phyloP scores from a whole-genome alignment of 139 green algal species.

The Pleodorina starrii region DNA sequence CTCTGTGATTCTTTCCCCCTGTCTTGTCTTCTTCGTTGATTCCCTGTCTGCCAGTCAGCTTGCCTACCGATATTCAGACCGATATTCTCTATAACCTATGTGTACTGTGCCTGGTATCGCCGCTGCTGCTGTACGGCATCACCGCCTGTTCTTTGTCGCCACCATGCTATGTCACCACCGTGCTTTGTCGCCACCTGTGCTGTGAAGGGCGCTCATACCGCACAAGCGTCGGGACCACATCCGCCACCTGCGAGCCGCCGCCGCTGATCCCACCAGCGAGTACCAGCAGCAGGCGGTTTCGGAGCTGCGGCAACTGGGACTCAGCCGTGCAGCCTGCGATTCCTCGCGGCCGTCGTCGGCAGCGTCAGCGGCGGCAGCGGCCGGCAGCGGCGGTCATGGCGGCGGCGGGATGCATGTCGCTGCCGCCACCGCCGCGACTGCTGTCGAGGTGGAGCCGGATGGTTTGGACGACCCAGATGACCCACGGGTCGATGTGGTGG shows the following conservation, averaged over 20 bases:
- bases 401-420: too few relatives aligned
- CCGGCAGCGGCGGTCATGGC: not conserved
- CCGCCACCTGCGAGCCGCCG: not conserved
- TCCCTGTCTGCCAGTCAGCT: too few relatives aligned
- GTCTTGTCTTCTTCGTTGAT: too few relatives aligned
- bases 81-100: too few relatives aligned
- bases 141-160: too few relatives aligned
- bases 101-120: too few relatives aligned
- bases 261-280: not conserved
- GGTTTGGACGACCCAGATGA: conserved; percentile 18
- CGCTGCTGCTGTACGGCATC: too few relatives aligned
- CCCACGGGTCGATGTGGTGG: not conserved
- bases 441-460: not conserved
- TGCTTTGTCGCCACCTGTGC: too few relatives aligned
- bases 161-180: too few relatives aligned
- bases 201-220: not conserved
- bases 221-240: not conserved
- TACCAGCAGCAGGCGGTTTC: not conserved
- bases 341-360: not conserved
- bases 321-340: not conserved
- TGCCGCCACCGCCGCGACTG: not conserved
- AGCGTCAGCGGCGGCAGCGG: not conserved
- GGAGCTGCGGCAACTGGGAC: conserved; percentile 6
- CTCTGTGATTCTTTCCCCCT: too few relatives aligned
- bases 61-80: too few relatives aligned